Percentiles rank a stretch among this genome's conserved stretches.
phyloP scores from a whole-genome alignment of 177 flowering plant genomes.

The Viscum album region DNA sequence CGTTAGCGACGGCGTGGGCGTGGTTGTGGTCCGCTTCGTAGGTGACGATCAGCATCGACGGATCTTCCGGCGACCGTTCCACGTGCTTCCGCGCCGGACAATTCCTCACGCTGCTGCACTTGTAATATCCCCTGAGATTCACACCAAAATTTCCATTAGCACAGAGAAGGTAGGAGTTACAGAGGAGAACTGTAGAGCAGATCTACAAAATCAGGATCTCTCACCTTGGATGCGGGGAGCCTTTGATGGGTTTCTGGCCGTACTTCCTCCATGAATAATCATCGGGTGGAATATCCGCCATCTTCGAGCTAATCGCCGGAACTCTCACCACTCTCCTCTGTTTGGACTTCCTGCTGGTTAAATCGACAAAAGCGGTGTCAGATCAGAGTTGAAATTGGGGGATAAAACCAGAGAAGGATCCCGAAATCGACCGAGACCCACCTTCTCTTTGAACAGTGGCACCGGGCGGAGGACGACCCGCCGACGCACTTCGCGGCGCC shows the following conservation, averaged over 20 bases:
- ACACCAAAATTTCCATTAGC: not conserved
- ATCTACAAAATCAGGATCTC: not conserved
- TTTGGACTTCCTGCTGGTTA: conserved; percentile 36
- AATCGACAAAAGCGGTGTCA: not conserved
- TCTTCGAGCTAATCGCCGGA: conserved; percentile 54
- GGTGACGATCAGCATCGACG: conserved; percentile 69
- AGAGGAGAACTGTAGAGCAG: not conserved
- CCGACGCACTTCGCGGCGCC: conserved; percentile 34
- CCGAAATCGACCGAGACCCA: conserved; percentile 5
- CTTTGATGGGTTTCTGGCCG: conserved; percentile 75
- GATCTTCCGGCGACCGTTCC: conserved; percentile 70
- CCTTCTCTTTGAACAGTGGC: conserved; percentile 69
- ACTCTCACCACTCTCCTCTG: conserved; percentile 44
- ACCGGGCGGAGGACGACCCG: conserved; percentile 30
- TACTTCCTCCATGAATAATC: conserved; percentile 73
- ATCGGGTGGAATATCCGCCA: conserved; percentile 71
- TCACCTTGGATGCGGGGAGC: conserved; percentile 68
- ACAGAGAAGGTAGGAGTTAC: not conserved
- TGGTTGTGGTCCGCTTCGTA: conserved; percentile 89
- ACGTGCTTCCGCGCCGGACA: conserved; percentile 95
- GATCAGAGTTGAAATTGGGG: not conserved
- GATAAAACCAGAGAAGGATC: no score
- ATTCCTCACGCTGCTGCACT: conserved; percentile 75
- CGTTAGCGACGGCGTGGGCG: conserved; percentile 20
- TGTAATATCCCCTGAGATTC: conserved; percentile 65